Evolutionary conservation across 441 rosid genomes (phyloP).

Genomic region (Erodium moschatum): DNA sequence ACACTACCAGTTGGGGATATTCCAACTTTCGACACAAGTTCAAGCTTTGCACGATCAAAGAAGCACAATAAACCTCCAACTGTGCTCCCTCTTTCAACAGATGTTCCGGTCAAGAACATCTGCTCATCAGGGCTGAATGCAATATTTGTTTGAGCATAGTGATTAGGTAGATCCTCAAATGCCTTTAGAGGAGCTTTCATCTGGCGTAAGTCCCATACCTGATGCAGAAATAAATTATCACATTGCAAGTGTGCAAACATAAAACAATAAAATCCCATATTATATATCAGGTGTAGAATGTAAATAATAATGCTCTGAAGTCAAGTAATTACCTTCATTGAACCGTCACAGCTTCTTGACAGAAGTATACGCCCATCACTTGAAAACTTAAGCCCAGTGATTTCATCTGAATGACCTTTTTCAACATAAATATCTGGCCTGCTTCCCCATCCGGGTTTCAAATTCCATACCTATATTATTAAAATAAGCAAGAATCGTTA

Average conservation of each 20-base stretch:
- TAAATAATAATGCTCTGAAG: constrained; percentile 12
- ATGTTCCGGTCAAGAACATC: constrained; percentile 82
- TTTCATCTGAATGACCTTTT: constrained; percentile 85
- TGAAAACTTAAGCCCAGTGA: constrained; percentile 84
- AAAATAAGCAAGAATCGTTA: constrained; percentile 10
- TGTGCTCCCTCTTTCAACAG: constrained; percentile 77
- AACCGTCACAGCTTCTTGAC: constrained; percentile 85
- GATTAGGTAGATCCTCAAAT: constrained; percentile 78
- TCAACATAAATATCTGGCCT: constrained; percentile 75
- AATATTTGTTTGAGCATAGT: constrained; percentile 87
- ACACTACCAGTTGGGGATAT: constrained; percentile 80
- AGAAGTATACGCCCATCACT: constrained; percentile 63
- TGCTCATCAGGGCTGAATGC: constrained; percentile 88
- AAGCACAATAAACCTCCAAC: constrained; percentile 81
- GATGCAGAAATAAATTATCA: constrained; percentile 20
- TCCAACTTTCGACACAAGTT: constrained; percentile 80
- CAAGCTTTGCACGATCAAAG: constrained; percentile 70
- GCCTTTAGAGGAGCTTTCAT: constrained; percentile 59
- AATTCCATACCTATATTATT: constrained; percentile 67
- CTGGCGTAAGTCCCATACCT: constrained; percentile 94
- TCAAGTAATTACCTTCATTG: constrained; percentile 56
- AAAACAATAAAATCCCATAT: constrained; percentile 5
- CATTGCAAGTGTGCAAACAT: constrained; percentile 4
- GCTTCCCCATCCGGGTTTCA: constrained; percentile 98
- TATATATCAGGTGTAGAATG: background rate